Evolutionary conservation across 495 filamentous ascomycete species (phyloP).

Genomic region (Penicillium alfredii): DNA sequence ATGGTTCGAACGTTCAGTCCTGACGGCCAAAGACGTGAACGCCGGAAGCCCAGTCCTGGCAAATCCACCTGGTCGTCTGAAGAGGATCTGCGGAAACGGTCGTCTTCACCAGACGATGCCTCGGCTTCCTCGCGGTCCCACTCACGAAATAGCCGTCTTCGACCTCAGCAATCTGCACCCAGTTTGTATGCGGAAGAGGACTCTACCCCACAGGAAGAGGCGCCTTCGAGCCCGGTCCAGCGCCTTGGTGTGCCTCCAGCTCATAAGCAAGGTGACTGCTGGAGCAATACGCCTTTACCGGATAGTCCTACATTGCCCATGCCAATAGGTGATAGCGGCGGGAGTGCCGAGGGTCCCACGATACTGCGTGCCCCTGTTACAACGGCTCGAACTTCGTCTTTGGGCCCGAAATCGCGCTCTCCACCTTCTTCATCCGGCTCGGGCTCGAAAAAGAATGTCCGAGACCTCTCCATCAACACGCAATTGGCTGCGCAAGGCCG

Average conservation of each 20-base stretch:
- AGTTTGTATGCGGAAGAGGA: slow-evolving; percentile 21
- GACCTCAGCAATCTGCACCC: slow-evolving; percentile 31
- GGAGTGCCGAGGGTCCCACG: slow-evolving; percentile 6
- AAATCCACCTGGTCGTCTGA: slow-evolving; percentile 13
- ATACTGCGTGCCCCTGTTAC: slow-evolving; percentile 5
- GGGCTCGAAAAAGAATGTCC: slow-evolving; percentile 33
- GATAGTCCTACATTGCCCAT: slow-evolving; percentile 39
- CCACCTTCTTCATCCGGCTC: slow-evolving; percentile 14
- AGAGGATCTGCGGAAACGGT: slow-evolving; percentile 13
- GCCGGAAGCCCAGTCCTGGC: slow-evolving; percentile 5
- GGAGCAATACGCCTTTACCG: slow-evolving; percentile 36
- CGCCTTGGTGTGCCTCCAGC: slow-evolving; percentile 34
- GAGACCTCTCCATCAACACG: slow-evolving; percentile 41
- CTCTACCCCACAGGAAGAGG: slow-evolving; percentile 8
- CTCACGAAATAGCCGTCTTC: slow-evolving; percentile 11
- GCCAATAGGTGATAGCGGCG: slow-evolving; percentile 7
- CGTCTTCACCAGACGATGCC: slow-evolving; percentile 8
- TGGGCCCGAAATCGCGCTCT: slow-evolving; percentile 11
- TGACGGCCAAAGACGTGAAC: slow-evolving; percentile 10
- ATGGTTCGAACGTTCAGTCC: slow-evolving; percentile 14
- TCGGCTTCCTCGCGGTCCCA: slow-evolving; percentile 2
- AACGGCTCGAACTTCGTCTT: slow-evolving; percentile 11
- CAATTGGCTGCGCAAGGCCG: slow-evolving; percentile 29
- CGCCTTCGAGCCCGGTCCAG: slow-evolving; percentile 11
- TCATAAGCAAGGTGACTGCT: slow-evolving; percentile 31